Conservation (phyloP, 2,329 filamentous ascomycete species). For the Stromatinia cepivora region DNA sequence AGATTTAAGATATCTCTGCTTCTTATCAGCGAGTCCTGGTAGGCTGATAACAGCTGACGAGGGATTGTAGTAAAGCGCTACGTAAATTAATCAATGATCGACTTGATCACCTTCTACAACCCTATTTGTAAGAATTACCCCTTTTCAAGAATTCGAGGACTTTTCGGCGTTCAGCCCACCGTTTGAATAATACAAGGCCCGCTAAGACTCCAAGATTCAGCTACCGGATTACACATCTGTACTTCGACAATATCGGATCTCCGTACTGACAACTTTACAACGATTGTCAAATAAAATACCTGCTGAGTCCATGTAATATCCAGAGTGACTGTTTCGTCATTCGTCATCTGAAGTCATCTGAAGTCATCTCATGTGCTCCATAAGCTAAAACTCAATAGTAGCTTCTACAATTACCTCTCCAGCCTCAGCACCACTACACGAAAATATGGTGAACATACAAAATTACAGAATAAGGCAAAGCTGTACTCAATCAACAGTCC, state of each 20-base stretch:
- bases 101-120: too few species aligned
- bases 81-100: background rate
- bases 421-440: background rate
- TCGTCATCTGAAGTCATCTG: too few species aligned
- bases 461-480: background rate
- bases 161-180: background rate
- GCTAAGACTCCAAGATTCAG: background rate
- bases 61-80: background rate
- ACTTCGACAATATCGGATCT: background rate
- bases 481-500: background rate
- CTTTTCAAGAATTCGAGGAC: background rate
- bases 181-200: background rate
- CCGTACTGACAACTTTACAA: background rate
- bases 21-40: background rate
- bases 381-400: background rate
- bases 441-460: background rate
- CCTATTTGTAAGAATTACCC: background rate
- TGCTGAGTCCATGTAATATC: too few species aligned
- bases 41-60: conserved; percentile 2
- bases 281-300: too few species aligned
- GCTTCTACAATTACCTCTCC: background rate
- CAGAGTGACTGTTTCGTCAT: too few species aligned
- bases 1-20: background rate
- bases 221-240: background rate
- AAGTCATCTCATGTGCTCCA: background rate